Conservation (phyloP, 179 eudicot genomes). For the Silene coronaria region DNA sequence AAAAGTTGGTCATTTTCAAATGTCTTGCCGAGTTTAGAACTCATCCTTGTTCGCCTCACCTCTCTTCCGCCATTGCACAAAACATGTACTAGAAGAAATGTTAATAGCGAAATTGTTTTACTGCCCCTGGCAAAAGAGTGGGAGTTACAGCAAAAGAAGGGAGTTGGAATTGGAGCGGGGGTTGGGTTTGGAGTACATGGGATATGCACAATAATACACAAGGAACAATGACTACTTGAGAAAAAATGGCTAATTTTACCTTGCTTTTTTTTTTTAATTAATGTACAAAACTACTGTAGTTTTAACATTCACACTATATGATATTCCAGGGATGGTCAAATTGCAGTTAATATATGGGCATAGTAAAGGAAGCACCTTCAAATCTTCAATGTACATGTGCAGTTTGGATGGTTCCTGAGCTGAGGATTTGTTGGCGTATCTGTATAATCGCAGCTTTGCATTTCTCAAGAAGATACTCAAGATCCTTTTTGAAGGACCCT, state of each 20-base stretch:
- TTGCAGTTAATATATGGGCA: background rate
- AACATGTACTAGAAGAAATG: background rate
- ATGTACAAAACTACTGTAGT: slow-evolving; percentile 23
- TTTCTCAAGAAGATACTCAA: slow-evolving; percentile 36
- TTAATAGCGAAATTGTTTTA: background rate
- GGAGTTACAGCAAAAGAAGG: background rate
- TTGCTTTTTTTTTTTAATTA: slow-evolving; percentile 1
- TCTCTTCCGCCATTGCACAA: background rate
- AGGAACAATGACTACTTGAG: background rate
- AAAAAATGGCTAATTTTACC: slow-evolving; percentile 10
- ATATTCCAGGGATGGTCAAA: slow-evolving; percentile 5
- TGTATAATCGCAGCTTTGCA: slow-evolving; percentile 28
- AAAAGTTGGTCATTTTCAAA: background rate
- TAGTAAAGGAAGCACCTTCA: slow-evolving; percentile 24
- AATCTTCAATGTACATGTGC: slow-evolving; percentile 30
- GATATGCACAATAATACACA: background rate
- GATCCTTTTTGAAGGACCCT: slow-evolving; percentile 60
- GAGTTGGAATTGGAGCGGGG: background rate
- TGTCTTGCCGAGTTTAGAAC: background rate
- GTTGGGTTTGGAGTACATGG: background rate
- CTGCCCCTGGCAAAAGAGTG: background rate
- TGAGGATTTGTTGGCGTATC: slow-evolving; percentile 19
- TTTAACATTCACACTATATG: slow-evolving; percentile 15
- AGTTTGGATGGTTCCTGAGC: slow-evolving; percentile 43
- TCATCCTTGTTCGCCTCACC: background rate